Evolutionary conservation across 225 moss, liverwort and hornwort genomes (phyloP).

Genomic region (Pleurozium schreberi): DNA sequence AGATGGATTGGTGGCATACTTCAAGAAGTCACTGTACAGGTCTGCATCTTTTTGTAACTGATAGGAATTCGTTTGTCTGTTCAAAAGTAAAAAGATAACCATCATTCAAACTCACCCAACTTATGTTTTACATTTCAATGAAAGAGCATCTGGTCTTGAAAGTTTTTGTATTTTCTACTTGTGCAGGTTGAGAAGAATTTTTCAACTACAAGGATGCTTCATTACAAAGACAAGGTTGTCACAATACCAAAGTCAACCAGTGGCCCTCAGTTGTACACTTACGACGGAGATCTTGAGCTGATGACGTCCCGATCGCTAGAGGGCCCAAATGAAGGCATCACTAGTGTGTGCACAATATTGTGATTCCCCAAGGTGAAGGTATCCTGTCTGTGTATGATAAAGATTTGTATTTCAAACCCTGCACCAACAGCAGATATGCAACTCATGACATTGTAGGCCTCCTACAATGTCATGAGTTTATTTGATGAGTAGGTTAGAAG

Average conservation of each 20-base stretch:
- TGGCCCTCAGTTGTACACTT: conserved; percentile 37
- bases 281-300: conserved; percentile 37
- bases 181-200: conserved; percentile 40
- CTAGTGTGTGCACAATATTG: conserved; percentile 14
- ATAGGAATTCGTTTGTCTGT: background rate
- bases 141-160: background rate
- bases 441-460: too few relatives aligned
- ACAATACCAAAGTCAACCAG: conserved; percentile 27
- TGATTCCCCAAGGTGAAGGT: background rate
- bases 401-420: background rate
- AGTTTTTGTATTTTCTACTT: background rate
- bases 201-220: conserved; percentile 34
- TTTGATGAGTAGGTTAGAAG: background rate
- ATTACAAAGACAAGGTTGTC: conserved; percentile 49
- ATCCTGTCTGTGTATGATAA: background rate
- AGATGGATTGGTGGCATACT: conserved; percentile 64
- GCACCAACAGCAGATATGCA: background rate
- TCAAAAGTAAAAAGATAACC: background rate
- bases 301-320: conserved; percentile 18
- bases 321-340: background rate
- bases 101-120: background rate
- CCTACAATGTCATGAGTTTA: background rate
- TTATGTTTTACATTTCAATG: background rate
- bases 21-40: conserved; percentile 43
- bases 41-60: background rate